phyloP scores from a whole-genome alignment of 78 protist species.

The Isochrysis galbana region DNA sequence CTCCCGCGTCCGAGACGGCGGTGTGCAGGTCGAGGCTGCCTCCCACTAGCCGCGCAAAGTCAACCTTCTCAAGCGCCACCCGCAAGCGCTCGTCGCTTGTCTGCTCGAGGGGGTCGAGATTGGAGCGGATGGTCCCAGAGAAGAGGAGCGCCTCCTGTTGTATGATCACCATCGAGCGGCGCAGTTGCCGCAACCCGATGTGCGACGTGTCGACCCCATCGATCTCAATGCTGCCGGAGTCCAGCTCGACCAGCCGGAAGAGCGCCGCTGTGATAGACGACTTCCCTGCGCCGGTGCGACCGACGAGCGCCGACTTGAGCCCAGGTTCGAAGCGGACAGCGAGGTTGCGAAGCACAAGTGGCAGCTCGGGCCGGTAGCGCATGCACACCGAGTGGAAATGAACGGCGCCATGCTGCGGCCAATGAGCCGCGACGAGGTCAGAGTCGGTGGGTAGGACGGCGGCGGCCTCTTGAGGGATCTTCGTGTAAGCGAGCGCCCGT shows the following conservation, averaged over 20 bases:
- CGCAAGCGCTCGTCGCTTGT: background rate
- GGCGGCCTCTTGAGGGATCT: background rate
- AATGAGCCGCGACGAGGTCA: background rate
- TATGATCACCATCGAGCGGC: background rate
- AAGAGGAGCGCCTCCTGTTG: slow-evolving; percentile 16
- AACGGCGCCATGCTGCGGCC: slow-evolving; percentile 42
- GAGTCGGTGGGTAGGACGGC: background rate
- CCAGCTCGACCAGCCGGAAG: slow-evolving; percentile 49
- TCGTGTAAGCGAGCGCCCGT: background rate
- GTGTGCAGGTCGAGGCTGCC: background rate
- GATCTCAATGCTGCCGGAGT: background rate
- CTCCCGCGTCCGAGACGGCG: slow-evolving; percentile 1
- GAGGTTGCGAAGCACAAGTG: slow-evolving; percentile 20
- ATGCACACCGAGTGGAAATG: background rate
- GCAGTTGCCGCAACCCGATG: background rate
- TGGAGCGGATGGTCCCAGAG: slow-evolving; percentile 19
- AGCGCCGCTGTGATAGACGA: slow-evolving; percentile 41
- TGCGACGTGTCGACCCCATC: background rate
- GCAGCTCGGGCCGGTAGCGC: slow-evolving; percentile 57
- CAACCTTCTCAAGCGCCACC: slow-evolving; percentile 38
- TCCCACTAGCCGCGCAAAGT: background rate
- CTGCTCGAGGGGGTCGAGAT: slow-evolving; percentile 43
- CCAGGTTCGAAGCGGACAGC: background rate
- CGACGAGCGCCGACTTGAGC: slow-evolving; percentile 53
- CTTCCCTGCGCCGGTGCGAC: slow-evolving; percentile 75